A percentile compares a stretch with the other conserved stretches of the same genome.
Evolutionary conservation across 208 protist genomes (phyloP).

Genomic region (Trypanosoma cruzi): DNA sequence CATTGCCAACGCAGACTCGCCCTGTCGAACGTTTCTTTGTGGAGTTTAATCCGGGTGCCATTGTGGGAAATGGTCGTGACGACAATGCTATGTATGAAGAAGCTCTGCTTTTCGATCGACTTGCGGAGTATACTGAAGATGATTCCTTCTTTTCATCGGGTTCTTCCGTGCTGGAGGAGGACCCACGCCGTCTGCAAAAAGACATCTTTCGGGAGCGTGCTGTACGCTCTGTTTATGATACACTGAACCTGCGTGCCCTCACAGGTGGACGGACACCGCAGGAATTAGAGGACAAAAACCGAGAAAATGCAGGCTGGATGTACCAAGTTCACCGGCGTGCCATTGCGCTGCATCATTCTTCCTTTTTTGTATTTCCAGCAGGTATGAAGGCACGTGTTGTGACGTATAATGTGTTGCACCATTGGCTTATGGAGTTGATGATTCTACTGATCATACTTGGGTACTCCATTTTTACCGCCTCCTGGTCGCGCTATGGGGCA

Average conservation of each 20-base stretch:
- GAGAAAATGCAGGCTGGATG: constrained; percentile 56
- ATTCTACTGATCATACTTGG: constrained; percentile 76
- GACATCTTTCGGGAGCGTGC: constrained; percentile 47
- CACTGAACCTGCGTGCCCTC: constrained; percentile 52
- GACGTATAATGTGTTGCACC: constrained; percentile 91
- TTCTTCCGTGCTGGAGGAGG: constrained; percentile 55
- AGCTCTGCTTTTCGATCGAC: constrained; percentile 79
- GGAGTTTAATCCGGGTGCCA: constrained; percentile 42
- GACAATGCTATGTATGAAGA: constrained; percentile 45
- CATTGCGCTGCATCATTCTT: constrained; percentile 78
- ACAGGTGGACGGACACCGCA: constrained; percentile 63
- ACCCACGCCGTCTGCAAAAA: constrained; percentile 56
- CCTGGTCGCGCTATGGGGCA: constrained; percentile 68
- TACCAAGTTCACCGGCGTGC: constrained; percentile 82
- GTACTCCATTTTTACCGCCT: constrained; percentile 88
- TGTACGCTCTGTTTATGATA: constrained; percentile 65
- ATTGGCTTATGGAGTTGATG: constrained; percentile 85
- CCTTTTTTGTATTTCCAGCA: constrained; percentile 87
- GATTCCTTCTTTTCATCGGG: constrained; percentile 88
- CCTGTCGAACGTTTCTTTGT: constrained; percentile 88
- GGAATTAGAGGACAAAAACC: constrained; percentile 48
- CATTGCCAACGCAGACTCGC: constrained; percentile 42
- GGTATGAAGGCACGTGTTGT: constrained; percentile 84
- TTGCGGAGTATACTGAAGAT: constrained; percentile 92
- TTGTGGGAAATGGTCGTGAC: constrained; percentile 4